Base-by-base conservation (phyloP, 2,329 filamentous ascomycete genomes). In the Botrytis hyacinthi region DNA sequence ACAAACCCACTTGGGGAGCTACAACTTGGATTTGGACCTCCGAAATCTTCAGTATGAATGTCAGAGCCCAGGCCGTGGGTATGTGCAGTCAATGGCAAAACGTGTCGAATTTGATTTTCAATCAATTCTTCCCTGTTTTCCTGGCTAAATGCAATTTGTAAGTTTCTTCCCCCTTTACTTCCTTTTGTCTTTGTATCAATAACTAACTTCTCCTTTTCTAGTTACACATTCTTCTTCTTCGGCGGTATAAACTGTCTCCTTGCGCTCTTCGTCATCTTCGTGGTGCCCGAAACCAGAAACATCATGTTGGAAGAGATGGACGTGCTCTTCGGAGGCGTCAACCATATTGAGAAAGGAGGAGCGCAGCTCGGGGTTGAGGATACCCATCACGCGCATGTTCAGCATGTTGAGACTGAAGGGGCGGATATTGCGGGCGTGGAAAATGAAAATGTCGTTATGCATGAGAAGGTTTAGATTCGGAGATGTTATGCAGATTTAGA, bases 21-120 rank as follows among this genome's bases (percentile, higher is more conserved):
- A 91, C 89, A 7, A 88, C 89, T 29, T 92, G 90, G 90, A 92
- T 92, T 80, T 92, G 88, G 87, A 92, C 90, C 0, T 86, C 89
- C 6, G 90, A 92, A 77, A 84, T 92, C 75, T 92, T 92, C 84
- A 89, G 86, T 71, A 90, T 91, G 87, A 92, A 92, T 81, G 88
- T 92, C n/a, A 89, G 90, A 73, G 89, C 90, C 8, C 90, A 92
- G 80, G 90, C 90, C 51, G 89, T 92, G 22, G 90, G 89, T 72
- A 92, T 92, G 90, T 89, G 82, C 75, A 85, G 84, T 54, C 85
- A 89, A 78, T 87, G 84, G 75, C 87, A 89, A 76, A 89, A 92
- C 79, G 87, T 92, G 70, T 89, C 89, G 80, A 91, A 92, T 81
- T 86, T 86, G 73, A 87, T 92, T 77, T 88, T 92, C 79, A 88